Evolutionary conservation across 306 rosid species (phyloP).

Genomic region (Ammopiptanthus mongolicus): DNA sequence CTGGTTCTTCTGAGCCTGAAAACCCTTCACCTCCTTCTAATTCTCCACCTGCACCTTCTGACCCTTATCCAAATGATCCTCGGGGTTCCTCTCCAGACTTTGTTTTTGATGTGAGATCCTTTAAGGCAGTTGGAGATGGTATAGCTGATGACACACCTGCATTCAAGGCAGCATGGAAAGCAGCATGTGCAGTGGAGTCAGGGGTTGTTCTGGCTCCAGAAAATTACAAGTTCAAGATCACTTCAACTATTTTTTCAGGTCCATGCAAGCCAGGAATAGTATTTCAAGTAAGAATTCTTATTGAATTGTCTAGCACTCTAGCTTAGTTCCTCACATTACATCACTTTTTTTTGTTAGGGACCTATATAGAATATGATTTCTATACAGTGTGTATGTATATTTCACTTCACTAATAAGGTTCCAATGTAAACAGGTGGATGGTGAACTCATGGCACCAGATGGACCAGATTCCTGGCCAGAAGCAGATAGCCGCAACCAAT

Average conservation of each 20-base stretch:
- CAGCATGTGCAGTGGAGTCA: constrained; percentile 78
- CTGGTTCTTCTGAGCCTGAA: constrained; percentile 19
- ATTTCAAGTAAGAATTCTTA: constrained; percentile 54
- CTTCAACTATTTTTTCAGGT: constrained; percentile 86
- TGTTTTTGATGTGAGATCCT: constrained; percentile 60
- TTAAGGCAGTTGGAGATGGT: constrained; percentile 92
- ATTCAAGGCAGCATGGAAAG: constrained; percentile 85
- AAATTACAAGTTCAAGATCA: constrained; percentile 49
- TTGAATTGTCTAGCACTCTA: neutral
- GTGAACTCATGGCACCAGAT: constrained; percentile 72
- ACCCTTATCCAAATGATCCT: constrained; percentile 57
- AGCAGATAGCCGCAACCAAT: constrained; percentile 61
- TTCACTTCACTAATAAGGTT: neutral
- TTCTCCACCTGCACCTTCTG: constrained; percentile 45
- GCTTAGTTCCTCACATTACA: neutral
- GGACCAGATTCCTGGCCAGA: constrained; percentile 87
- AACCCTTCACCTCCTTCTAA: constrained; percentile 22
- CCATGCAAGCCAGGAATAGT: constrained; percentile 90
- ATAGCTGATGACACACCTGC: constrained; percentile 76
- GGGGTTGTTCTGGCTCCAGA: constrained; percentile 67
- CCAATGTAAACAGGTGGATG: constrained; percentile 64
- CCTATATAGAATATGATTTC: neutral
- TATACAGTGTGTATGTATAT: neutral
- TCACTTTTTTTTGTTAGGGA: neutral
- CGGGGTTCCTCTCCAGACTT: constrained; percentile 21